Percentiles rank a stretch among this genome's conserved stretches.
phyloP scores from a whole-genome alignment of 2,329 filamentous ascomycete genomes.

The Cladosporium phlei region DNA sequence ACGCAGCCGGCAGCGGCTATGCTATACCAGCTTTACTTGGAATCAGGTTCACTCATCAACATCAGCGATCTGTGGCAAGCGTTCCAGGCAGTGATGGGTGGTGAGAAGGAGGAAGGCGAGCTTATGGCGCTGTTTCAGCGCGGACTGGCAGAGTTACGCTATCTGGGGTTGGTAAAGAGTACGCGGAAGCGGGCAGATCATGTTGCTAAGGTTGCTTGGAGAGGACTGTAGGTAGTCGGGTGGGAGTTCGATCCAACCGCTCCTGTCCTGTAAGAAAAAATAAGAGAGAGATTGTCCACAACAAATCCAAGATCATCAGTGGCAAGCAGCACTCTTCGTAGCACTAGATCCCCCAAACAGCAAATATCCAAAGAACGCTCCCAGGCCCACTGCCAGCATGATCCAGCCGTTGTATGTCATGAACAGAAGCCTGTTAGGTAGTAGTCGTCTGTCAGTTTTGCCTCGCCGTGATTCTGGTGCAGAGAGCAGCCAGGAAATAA shows the following conservation, averaged over 20 bases:
- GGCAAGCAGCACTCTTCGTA: constrained; percentile 85
- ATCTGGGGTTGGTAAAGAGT: constrained; percentile 79
- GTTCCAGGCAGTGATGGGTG: constrained; percentile 61
- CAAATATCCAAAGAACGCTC: constrained; percentile 84
- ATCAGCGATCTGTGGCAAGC: constrained; percentile 75
- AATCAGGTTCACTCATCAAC: constrained; percentile 72
- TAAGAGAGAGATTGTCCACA: too few relatives aligned
- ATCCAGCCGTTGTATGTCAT: constrained; percentile 99
- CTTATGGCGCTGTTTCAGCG: constrained; percentile 71
- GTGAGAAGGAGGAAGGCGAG: constrained; percentile 35
- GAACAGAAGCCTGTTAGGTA: constrained; percentile 85
- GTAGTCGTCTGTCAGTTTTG: background rate
- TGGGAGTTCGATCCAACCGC: too few relatives aligned
- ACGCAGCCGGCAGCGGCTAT: constrained; percentile 67
- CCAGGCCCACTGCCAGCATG: constrained; percentile 85
- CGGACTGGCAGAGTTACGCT: constrained; percentile 75
- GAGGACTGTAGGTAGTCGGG: constrained; percentile 59
- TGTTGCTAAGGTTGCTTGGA: constrained; percentile 76
- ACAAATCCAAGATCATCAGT: constrained; percentile 59
- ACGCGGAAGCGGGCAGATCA: constrained; percentile 92
- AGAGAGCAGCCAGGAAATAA: too few relatives aligned
- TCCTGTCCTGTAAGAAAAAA: too few relatives aligned
- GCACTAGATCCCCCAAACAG: constrained; percentile 68
- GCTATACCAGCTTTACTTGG: constrained; percentile 72
- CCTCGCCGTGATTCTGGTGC: too few relatives aligned